Evolutionary conservation across 192 early-diverging fungal genomes (phyloP), one percentile per base, ranked within the genome.

Genomic region (Endogone sp.): DNA sequence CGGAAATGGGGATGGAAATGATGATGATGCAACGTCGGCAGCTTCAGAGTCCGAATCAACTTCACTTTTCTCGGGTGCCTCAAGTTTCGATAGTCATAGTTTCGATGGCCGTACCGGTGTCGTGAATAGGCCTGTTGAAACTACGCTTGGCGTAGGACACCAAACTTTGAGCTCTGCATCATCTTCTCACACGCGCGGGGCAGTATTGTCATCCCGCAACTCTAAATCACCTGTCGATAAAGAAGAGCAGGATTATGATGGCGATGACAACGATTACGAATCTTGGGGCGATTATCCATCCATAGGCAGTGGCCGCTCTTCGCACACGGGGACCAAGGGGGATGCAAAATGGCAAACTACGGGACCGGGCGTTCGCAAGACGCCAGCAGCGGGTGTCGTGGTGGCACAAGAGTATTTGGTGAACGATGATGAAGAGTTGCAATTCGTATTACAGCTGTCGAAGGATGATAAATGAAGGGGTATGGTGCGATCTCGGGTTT

Each of bases 401-500:
- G 37, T 16, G 37, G 37, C 37, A 16, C 37, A 49, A 16, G 59
- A 60, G 59, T 23, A 11, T 8, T 16, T 23, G 59, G 22, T 26
- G 4, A 21, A 60, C 27, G 59, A 60, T 8, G 59, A 60, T 23
- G 59, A 60, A 21, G 59, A 60, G 59, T 21, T 60, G 22, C 59
- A 60, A 22, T 60, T 60, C 21, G 59, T 60, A 21, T 60, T 60
- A 21, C 59, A 60, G 59, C 10, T 60, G 59, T 26, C 24, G 10
- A 60, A 60, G 59, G 59, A 60, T 6, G 59, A 60, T 28, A 60
- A 49, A 16, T 49, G 37, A 49, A 16, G 37, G n/a, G n/a, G n/a
- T n/a, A n/a, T n/a, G n/a, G n/a, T n/a, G n/a, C n/a, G n/a, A n/a
- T n/a, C n/a, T n/a, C n/a, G n/a, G n/a, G n/a, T n/a, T n/a, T n/a